Evolutionary conservation across 768 basidiomycete genomes (phyloP).

Genomic region (Candolleomyces eurysporus): DNA sequence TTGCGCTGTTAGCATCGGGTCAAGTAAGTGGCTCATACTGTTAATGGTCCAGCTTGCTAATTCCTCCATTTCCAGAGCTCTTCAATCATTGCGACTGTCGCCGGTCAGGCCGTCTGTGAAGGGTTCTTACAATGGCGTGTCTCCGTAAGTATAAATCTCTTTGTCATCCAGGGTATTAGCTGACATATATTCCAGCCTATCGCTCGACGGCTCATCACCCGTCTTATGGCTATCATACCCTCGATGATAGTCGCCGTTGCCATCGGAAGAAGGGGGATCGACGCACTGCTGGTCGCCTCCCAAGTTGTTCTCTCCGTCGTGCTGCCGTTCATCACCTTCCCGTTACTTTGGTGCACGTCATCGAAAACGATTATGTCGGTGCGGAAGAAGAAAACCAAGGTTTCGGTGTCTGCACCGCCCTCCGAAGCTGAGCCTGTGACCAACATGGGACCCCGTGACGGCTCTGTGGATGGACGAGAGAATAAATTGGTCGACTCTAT

Average conservation of each 20-base stretch:
- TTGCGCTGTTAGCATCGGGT: slow-evolving; percentile 81
- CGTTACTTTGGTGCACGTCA: slow-evolving; percentile 75
- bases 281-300: slow-evolving; percentile 76
- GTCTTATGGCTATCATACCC: slow-evolving; percentile 79
- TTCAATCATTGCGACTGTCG: slow-evolving; percentile 84
- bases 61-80: slow-evolving; percentile 49
- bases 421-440: too few species aligned
- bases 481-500: too few species aligned
- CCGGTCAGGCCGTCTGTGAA: slow-evolving; percentile 88
- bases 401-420: too few species aligned
- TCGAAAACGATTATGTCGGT: slow-evolving; percentile 72
- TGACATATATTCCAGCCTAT: slow-evolving; percentile 46
- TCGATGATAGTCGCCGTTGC: slow-evolving; percentile 75
- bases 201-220: slow-evolving; percentile 78
- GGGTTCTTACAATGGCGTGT: slow-evolving; percentile 87
- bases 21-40: slow-evolving; percentile 20
- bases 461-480: too few species aligned
- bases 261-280: slow-evolving; percentile 67
- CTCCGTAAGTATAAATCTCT: slow-evolving; percentile 46
- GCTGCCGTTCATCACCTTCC: slow-evolving; percentile 80
- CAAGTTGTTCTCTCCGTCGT: slow-evolving; percentile 85
- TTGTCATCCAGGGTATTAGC: slow-evolving; percentile 17
- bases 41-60: too few species aligned
- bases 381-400: slow-evolving; percentile 31
- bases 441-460: too few species aligned